Evolutionary conservation across 192 early-diverging fungal species (phyloP), one percentile per base, ranked within the genome.

Genomic region (Dispira simplex): DNA sequence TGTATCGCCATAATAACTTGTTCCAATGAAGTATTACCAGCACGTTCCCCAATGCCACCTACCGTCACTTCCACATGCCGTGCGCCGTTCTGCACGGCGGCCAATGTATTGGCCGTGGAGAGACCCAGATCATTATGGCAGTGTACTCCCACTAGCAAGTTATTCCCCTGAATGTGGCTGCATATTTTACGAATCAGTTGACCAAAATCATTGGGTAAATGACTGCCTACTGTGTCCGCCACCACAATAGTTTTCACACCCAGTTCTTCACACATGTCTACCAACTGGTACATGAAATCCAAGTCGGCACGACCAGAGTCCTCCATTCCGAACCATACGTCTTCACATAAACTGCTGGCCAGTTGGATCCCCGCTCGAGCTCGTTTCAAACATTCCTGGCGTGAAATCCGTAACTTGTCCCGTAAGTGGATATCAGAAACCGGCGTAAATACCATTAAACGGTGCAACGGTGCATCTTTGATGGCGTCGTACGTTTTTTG

Each of bases 21-120:
- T 68, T 98, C 95, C 68, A 98, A 75, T 18, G 95, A 79, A 6
- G 95, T 98, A 74, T 98, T 98, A 51, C 95, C 93, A 23, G 95
- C 95, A 62, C 95, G 92, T 77, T 98, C 95, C 60, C 95, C 95
- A 66, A 98, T 98, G 32, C 95, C 95, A 77, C 96, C 95, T 68
- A 98, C 90, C 0, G 95, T 93, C 11, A 96, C 92, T 67, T 98
- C 95, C 11, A 98, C 90, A 65, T 98, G 95, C 11, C 93, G 83
- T 16, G 93, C 93, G 45, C 95, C 95, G 72, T 91, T 93, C 46
- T 66, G 68, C 51, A 98, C 79, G 46, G 91, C 95, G 28, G 93
- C 83, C 14, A 98, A 80, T 6, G 93, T 92, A 71, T 98, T 98
- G 44, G 95, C 93, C 0, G 95, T 98, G 26, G 95, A 93, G 27